phyloP scores from a whole-genome alignment of 2,329 filamentous ascomycete genomes.

The Neurospora crassa region DNA sequence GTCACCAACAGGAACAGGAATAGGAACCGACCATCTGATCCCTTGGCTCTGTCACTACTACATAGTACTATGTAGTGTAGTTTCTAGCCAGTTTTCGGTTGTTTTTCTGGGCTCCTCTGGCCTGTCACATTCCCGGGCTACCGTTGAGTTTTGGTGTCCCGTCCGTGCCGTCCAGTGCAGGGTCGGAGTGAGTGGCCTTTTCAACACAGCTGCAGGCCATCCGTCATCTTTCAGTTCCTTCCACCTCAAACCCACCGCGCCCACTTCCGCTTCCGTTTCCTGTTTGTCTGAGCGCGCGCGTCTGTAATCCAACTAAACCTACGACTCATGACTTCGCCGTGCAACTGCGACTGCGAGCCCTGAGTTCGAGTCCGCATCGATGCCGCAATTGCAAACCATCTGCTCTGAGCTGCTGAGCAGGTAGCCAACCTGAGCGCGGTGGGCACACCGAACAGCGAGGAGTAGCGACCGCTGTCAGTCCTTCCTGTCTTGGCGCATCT shows the following conservation, averaged over 20 bases:
- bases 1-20: background rate
- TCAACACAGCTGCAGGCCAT: background rate
- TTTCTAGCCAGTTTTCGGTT: background rate
- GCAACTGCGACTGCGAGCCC: background rate
- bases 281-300: background rate
- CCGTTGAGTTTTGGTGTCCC: background rate
- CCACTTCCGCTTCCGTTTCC: background rate
- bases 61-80: background rate
- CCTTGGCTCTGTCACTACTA: background rate
- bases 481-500: slow-evolving; percentile 1
- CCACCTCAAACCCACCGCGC: background rate
- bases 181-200: background rate
- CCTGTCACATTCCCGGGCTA: background rate
- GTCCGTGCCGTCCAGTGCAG: background rate
- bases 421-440: slow-evolving; percentile 10
- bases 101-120: background rate
- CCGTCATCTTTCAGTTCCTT: background rate
- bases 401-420: slow-evolving; percentile 9
- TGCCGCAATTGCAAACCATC: slow-evolving; percentile 9
- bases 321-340: background rate
- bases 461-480: slow-evolving; percentile 6
- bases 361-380: slow-evolving; percentile 9
- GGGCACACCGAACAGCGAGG: slow-evolving; percentile 3
- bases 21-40: background rate
- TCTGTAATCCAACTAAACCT: background rate